phyloP scores from a whole-genome alignment of 805 yeast genomes.

The Metschnikowia kofuensis region DNA sequence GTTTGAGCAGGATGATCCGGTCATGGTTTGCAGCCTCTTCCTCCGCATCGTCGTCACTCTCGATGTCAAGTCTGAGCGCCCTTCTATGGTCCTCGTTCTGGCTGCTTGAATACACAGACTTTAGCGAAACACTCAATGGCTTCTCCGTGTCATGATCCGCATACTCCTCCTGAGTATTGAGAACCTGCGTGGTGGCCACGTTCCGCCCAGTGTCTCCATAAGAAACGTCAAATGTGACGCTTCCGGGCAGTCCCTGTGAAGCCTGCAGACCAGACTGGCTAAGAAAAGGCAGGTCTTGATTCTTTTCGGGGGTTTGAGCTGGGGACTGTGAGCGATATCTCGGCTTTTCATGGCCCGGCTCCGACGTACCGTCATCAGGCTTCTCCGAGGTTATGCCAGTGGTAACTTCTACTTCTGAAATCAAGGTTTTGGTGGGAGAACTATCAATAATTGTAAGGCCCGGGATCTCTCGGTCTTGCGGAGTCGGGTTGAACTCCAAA shows the following conservation, averaged over 20 bases:
- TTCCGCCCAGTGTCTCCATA: not conserved
- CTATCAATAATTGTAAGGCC: constrained; percentile 4
- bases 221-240: constrained; percentile 8
- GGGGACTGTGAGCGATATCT: no score
- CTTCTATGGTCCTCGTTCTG: constrained; percentile 12
- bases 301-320: no score
- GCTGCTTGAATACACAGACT: constrained; percentile 21
- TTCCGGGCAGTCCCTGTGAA: not conserved
- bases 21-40: not conserved
- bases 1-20: no score
- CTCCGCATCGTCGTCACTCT: constrained; percentile 6
- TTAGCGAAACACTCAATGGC: constrained; percentile 13
- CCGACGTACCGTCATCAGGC: not conserved
- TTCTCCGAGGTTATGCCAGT: no score
- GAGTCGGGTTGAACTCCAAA: constrained; percentile 1
- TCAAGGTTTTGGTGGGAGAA: constrained; percentile 5
- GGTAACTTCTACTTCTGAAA: not conserved
- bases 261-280: not conserved
- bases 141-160: constrained; percentile 6
- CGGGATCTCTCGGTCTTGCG: not conserved
- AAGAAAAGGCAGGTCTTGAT: not conserved
- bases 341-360: not conserved
- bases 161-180: constrained; percentile 27
- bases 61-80: not conserved
- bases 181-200: constrained; percentile 33